phyloP scores from a whole-genome alignment of 1,284 basidiomycete genomes.

The Ustilago crameri region DNA sequence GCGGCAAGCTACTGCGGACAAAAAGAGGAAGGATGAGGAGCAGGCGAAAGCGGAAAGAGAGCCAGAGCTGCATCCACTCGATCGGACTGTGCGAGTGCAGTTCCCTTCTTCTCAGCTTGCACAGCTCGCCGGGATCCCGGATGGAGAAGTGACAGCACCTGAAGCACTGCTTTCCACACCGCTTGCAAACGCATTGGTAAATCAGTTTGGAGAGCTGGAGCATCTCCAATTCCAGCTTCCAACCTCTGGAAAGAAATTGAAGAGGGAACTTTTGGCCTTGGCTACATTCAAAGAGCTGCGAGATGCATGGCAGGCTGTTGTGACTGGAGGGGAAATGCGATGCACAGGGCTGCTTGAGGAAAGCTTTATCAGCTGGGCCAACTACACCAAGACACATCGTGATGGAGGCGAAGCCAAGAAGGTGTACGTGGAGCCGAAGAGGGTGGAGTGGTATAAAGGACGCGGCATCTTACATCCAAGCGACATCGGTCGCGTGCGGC shows the following conservation, averaged over 20 bases:
- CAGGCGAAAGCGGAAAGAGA: conserved; percentile 18
- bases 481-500: conserved; percentile 34
- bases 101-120: conserved; percentile 52
- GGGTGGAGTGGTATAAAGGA: conserved; percentile 32
- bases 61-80: conserved; percentile 48
- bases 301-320: conserved; percentile 55
- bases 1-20: conserved; percentile 13
- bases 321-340: conserved; percentile 53
- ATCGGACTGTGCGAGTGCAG: conserved; percentile 52
- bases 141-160: conserved; percentile 1
- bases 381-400: conserved; percentile 19
- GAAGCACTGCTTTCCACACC: conserved; percentile 34
- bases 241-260: conserved; percentile 33
- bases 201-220: conserved; percentile 50
- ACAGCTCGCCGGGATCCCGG: conserved; percentile 20
- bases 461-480: conserved; percentile 23
- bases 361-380: conserved; percentile 60
- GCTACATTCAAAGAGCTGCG: conserved; percentile 50
- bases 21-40: conserved; percentile 24
- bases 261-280: conserved; percentile 52
- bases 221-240: conserved; percentile 44
- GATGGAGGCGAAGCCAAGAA: conserved; percentile 22
- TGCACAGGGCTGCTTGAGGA: conserved; percentile 56
- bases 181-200: conserved; percentile 29
- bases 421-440: conserved; percentile 35